A percentile compares a stretch with the other conserved stretches of the same genome.
phyloP scores from a whole-genome alignment of 1,284 basidiomycete genomes.

The Stygiomarasmius scandens region DNA sequence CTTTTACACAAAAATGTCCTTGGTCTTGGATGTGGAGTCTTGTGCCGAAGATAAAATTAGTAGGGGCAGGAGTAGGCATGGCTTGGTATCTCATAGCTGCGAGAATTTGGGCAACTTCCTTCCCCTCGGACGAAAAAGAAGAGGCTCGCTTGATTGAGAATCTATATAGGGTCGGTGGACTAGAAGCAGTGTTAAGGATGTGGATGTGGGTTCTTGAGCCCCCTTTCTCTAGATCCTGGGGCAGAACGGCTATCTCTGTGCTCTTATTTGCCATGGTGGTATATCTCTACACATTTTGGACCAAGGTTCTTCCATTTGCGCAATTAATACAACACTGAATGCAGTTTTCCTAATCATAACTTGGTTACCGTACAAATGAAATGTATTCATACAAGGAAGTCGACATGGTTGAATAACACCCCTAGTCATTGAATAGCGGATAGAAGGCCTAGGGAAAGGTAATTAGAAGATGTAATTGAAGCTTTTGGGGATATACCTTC shows the following conservation, averaged over 20 bases:
- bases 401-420: neutral
- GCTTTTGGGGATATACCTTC: neutral
- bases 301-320: no score
- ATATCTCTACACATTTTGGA: no score
- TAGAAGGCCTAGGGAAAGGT: constrained; percentile 47
- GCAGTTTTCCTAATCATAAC: no score
- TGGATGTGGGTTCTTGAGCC: constrained; percentile 41
- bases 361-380: no score
- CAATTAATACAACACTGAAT: no score
- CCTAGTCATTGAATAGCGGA: constrained; percentile 69
- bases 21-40: constrained; percentile 26
- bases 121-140: neutral
- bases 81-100: constrained; percentile 66
- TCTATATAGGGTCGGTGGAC: constrained; percentile 35
- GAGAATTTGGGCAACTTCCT: constrained; percentile 41
- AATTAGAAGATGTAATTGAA: neutral
- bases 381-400: neutral
- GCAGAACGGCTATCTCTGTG: no score
- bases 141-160: neutral
- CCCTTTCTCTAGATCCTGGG: constrained; percentile 1
- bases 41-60: constrained; percentile 47
- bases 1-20: constrained; percentile 24
- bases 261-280: neutral
- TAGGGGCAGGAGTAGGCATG: constrained; percentile 57
- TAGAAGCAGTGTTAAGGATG: constrained; percentile 42